Evolutionary conservation across 2,329 filamentous ascomycete species (phyloP).

Genomic region (Xylaria sp.): DNA sequence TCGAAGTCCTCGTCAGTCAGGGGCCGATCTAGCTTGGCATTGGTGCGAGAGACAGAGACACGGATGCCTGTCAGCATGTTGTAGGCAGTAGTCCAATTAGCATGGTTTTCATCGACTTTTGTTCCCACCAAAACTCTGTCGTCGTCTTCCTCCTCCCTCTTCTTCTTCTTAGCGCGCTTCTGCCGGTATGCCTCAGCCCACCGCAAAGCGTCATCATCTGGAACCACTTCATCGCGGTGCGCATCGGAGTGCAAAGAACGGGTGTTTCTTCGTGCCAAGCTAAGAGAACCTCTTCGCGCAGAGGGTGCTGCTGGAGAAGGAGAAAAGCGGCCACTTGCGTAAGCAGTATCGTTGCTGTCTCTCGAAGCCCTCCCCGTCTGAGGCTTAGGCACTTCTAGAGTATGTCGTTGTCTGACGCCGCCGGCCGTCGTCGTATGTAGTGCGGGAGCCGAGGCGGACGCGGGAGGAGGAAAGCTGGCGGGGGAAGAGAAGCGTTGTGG

Average conservation of each 20-base stretch:
- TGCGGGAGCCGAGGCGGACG: slow-evolving; percentile 60
- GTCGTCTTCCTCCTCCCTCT: slow-evolving; percentile 89
- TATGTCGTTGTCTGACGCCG: slow-evolving; percentile 82
- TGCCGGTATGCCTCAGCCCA: slow-evolving; percentile 95
- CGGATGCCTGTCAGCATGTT: slow-evolving; percentile 99
- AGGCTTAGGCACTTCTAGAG: slow-evolving; percentile 83
- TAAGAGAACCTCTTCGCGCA: slow-evolving; percentile 83
- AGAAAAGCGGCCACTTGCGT: slow-evolving; percentile 84
- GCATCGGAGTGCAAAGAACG: slow-evolving; percentile 87
- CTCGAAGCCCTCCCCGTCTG: slow-evolving; percentile 75
- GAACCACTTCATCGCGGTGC: slow-evolving; percentile 82
- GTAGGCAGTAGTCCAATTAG: slow-evolving; percentile 97
- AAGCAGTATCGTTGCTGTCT: slow-evolving; percentile 74
- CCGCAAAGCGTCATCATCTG: slow-evolving; percentile 88
- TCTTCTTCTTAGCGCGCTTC: slow-evolving; percentile 88
- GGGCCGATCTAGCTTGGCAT: slow-evolving; percentile 93
- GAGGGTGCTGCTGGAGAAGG: slow-evolving; percentile 68
- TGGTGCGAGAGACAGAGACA: slow-evolving; percentile 94
- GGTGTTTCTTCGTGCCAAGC: slow-evolving; percentile 81
- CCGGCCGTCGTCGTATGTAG: slow-evolving; percentile 61
- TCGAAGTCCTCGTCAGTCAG: slow-evolving; percentile 93
- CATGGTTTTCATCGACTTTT: slow-evolving; percentile 96
- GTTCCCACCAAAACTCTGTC: slow-evolving; percentile 95
- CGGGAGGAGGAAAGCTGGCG: slow-evolving; percentile 62
- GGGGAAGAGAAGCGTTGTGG: slow-evolving; percentile 74